Percentiles rank a stretch among this genome's conserved stretches.
phyloP scores from a whole-genome alignment of 2,329 filamentous ascomycete species.

The Macrophomina tecta region DNA sequence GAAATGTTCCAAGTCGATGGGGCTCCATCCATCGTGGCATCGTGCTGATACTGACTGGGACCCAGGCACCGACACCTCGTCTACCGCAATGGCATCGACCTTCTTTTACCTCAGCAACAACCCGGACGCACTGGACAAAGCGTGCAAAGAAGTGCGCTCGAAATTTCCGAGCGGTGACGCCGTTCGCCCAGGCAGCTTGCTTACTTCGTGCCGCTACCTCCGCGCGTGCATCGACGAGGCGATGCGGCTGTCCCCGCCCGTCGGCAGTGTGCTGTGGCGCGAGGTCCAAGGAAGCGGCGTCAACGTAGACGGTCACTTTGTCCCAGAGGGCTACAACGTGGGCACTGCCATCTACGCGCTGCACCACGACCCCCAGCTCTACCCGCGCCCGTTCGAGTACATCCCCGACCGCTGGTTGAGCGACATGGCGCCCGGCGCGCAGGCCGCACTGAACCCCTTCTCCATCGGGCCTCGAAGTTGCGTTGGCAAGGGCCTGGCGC shows the following conservation, averaged over 20 bases:
- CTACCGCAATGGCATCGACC: slow-evolving; percentile 48
- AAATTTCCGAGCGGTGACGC: slow-evolving; percentile 46
- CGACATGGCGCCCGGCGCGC: neutral
- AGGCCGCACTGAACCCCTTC: slow-evolving; percentile 70
- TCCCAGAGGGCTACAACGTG: slow-evolving; percentile 45
- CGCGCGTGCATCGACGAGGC: slow-evolving; percentile 50
- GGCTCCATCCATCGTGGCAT: neutral
- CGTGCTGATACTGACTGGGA: neutral
- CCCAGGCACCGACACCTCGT: slow-evolving; percentile 51
- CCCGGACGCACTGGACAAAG: slow-evolving; percentile 39
- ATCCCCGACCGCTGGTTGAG: slow-evolving; percentile 34
- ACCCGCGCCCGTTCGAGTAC: slow-evolving; percentile 43
- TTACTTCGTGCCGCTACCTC: slow-evolving; percentile 43
- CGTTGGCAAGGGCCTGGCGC: slow-evolving; percentile 73
- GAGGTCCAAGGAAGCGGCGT: slow-evolving; percentile 45
- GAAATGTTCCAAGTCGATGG: neutral
- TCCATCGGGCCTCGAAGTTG: slow-evolving; percentile 73
- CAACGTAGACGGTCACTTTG: slow-evolving; percentile 35
- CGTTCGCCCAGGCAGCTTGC: slow-evolving; percentile 43
- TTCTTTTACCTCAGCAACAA: slow-evolving; percentile 55
- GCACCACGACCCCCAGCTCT: slow-evolving; percentile 46
- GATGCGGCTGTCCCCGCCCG: slow-evolving; percentile 49
- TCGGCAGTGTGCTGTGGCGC: slow-evolving; percentile 45
- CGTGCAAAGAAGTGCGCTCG: slow-evolving; percentile 43
- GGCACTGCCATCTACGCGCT: slow-evolving; percentile 48